Evolutionary conservation across 768 basidiomycete species (phyloP).

Genomic region (Termitomyces sp.): DNA sequence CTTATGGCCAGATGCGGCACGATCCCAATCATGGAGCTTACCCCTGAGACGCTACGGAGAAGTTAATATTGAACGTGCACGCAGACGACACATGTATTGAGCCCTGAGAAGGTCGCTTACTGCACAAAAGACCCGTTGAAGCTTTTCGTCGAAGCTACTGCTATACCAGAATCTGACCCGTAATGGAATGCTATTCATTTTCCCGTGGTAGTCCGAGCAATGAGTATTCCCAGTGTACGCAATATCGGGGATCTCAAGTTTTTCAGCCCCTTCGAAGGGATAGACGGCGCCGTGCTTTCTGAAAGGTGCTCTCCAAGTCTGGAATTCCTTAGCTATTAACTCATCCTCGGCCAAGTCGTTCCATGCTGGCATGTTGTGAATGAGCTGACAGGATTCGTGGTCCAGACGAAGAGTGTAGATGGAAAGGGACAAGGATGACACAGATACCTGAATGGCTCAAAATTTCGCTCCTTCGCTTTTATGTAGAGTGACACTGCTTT

Average conservation of each 20-base stretch:
- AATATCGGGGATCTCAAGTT: background rate
- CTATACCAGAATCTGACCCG: slow-evolving; percentile 15
- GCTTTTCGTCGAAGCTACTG: background rate
- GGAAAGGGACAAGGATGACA: background rate
- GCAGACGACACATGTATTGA: background rate
- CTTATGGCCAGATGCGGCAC: slow-evolving; percentile 7
- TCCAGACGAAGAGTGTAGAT: background rate
- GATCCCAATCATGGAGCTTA: slow-evolving; percentile 15
- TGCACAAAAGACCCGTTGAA: background rate
- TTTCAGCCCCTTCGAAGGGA: background rate
- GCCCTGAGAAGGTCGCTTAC: slow-evolving; percentile 1
- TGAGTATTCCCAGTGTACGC: slow-evolving; percentile 6
- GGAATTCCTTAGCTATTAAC: background rate
- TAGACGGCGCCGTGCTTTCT: background rate
- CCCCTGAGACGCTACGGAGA: slow-evolving; percentile 4
- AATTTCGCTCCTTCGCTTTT: background rate
- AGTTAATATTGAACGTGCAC: background rate
- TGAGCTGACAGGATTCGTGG: too few species aligned
- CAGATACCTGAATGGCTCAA: background rate
- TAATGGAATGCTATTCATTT: background rate
- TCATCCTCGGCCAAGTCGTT: background rate
- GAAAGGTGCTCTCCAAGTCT: background rate
- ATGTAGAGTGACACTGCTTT: background rate
- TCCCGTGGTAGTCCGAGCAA: slow-evolving; percentile 7
- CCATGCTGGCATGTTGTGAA: background rate